These are phyloP conservation scores for Conoideocrella luteorostrata DNA, from an alignment of 2,329 filamentous ascomycete genomes.

Conservation along the genomic window DNA sequence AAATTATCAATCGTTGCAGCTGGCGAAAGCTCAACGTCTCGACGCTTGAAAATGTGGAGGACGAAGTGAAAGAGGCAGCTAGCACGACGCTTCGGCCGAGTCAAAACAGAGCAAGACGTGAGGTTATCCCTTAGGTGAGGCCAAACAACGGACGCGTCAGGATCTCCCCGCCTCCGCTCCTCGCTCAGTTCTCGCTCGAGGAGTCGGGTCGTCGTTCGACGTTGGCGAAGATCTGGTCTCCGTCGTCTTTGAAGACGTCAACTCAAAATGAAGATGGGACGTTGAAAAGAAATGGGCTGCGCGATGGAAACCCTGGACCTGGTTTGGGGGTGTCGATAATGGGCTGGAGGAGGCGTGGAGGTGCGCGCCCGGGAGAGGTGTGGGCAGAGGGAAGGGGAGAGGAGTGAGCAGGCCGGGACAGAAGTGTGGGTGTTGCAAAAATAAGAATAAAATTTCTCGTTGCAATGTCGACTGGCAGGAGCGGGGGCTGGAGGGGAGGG, in stretches of 20 bases:
- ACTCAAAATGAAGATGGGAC: constrained; percentile 8
- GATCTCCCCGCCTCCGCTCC: constrained; percentile 6
- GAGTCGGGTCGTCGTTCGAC: constrained; percentile 5
- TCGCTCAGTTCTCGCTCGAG: constrained; percentile 1
- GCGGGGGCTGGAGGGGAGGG: neutral
- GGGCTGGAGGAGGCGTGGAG: constrained; percentile 33
- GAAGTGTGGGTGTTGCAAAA: constrained; percentile 9
- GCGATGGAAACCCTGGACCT: constrained; percentile 21
- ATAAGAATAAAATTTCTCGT: neutral
- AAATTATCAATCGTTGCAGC: neutral
- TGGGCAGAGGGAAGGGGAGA: constrained; percentile 24
- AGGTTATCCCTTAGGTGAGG: constrained; percentile 1
- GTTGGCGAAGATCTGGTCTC: constrained; percentile 5
- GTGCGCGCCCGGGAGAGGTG: constrained; percentile 27
- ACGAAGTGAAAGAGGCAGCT: neutral
- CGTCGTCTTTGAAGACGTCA: constrained; percentile 7
- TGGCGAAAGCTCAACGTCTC: constrained; percentile 3
- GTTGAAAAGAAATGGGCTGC: constrained; percentile 12
- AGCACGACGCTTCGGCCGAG: no score
- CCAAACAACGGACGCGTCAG: constrained; percentile 6
- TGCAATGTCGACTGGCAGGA: constrained; percentile 3
- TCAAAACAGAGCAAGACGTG: no score
- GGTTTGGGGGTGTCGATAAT: constrained; percentile 36
- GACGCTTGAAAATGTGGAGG: constrained; percentile 1
- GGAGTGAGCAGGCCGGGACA: constrained; percentile 14